Base-by-base conservation (phyloP, 2,329 filamentous ascomycete genomes). In the Daldinia eschscholtzii region DNA sequence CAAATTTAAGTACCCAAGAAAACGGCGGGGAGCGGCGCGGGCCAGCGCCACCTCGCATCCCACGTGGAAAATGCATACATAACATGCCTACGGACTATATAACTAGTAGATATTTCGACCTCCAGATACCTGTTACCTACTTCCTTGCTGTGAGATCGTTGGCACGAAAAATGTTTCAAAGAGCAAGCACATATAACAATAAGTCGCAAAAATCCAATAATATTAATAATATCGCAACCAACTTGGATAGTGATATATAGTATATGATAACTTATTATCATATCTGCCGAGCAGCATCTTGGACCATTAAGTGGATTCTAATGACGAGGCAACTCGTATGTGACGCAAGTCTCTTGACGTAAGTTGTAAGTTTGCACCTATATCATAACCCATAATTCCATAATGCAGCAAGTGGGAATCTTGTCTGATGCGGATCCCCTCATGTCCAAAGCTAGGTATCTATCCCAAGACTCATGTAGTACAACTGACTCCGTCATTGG, bases 181-280 rank as follows among this genome's bases (percentile, higher is more conserved):
- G 13, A 50, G 46, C 7, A 35, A 35, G 33, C 33, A 9, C 10
- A 35, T 2, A 9, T 26, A 26, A 23, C 7, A 28, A 30, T 5
- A 9, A 6, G 0, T 12, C 23, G 20, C 42, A 13, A 46, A 12
- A 46, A 46, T 23, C 20, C 3, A 12, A 39, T 15, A 26, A 26
- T 46, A 26, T 28, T 28, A 30, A 26, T 30, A 26, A 2, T 2
- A 50, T 30, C 13, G 6, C 6, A 50, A 2, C 30, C 6, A 28
- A 15, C 46, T 50, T n/a, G 20, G 20, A 23, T 23, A 4, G 13
- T 23, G 26, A 50, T 30, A 42, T 9, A 6, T 42, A 20, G 20
- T 42, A 50, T n/a, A 6, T 50, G 15, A 50, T 50, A 50, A n/a
- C 30, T 30, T 30, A 30, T 15, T 30, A 50, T 50, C 26, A 50